These are phyloP conservation scores for Articulospora tetracladia DNA, from an alignment of 495 filamentous ascomycete species.

Conservation along the genomic window DNA sequence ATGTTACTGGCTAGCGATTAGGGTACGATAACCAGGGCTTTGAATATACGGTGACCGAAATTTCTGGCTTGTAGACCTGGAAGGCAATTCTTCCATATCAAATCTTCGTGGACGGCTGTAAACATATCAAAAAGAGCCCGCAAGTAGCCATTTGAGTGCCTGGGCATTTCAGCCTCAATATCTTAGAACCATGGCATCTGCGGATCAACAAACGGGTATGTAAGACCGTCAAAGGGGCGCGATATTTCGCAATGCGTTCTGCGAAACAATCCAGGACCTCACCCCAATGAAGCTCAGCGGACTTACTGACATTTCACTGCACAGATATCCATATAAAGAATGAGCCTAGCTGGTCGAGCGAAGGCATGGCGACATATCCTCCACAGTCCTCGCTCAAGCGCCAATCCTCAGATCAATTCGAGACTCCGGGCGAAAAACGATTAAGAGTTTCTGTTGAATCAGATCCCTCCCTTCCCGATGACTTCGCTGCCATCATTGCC, in stretches of 20 bases:
- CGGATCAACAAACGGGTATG: not conserved
- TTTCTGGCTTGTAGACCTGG: not conserved
- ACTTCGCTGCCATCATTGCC: slow-evolving; percentile 16
- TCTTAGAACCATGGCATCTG: not conserved
- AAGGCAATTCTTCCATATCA: not conserved
- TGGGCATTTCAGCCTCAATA: not conserved
- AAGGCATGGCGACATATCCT: not conserved
- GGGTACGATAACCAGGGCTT: not conserved
- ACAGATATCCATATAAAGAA: slow-evolving; percentile 17
- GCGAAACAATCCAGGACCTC: no score
- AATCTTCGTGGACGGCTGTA: not conserved
- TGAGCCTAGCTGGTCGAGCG: slow-evolving; percentile 12
- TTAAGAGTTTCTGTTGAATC: slow-evolving; percentile 15
- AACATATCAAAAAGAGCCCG: no score
- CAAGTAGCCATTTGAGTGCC: no score
- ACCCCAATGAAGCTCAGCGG: not conserved
- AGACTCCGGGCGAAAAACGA: slow-evolving; percentile 20
- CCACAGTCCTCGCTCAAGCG: slow-evolving; percentile 20
- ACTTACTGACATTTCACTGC: not conserved
- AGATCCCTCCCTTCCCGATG: not conserved
- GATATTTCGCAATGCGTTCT: no score
- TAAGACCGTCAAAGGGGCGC: no score
- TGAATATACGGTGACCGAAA: not conserved
- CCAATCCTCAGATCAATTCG: slow-evolving; percentile 7
- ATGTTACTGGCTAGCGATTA: no score